Evolutionary conservation across 2,329 filamentous ascomycete species (phyloP), one percentile per base, ranked within the genome.

Genomic region (Hypoxylon sp.): DNA sequence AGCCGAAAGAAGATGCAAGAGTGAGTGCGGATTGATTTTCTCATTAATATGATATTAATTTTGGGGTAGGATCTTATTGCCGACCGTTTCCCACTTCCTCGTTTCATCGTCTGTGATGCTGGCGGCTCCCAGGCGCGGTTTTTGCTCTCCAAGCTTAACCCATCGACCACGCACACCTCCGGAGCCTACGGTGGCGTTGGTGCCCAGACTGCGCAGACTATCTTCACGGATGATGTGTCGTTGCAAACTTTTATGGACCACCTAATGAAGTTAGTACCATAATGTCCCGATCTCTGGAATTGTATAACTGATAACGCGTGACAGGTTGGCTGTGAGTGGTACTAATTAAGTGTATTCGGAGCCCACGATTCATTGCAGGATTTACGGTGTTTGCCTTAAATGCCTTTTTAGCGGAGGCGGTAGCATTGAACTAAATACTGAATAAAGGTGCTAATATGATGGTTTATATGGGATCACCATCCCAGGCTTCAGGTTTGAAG

Each of bases 221-320:
- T 99, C 76, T 99, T 99, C 83, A 99, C 96, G 0, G 96, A 99
- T 77, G 96, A 99, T 80, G 96, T 99, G 60, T 98, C 94, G 60
- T 84, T 99, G 78, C 95, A 98, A 82, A 98, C 95, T 1, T 99
- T 99, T 79, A 99, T 99, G 96, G 96, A 99, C 77, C 94, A 98
- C 83, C 85, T 99, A 79, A 99, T 99, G 96, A 99, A 99, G 93
- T 94, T 86, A 82, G 91, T 86, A 63, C 22, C 13, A 26, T 29
- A 33, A 14, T 22, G 29, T 44, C 39, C 24, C 14, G 6, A 48
- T n/a, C 1, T 14, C 13, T 9, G 3, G 24, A 39, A 1, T 35
- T 13, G 13, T 35, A 13, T 47, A 13, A 35, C 31, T 68, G 9
- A 60, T 22, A 59, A 39, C 65, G 33, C 59, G 17, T 14, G 54